Conservation (phyloP, 176 grass and related monocot genomes). For the Musa schizocarpa region DNA sequence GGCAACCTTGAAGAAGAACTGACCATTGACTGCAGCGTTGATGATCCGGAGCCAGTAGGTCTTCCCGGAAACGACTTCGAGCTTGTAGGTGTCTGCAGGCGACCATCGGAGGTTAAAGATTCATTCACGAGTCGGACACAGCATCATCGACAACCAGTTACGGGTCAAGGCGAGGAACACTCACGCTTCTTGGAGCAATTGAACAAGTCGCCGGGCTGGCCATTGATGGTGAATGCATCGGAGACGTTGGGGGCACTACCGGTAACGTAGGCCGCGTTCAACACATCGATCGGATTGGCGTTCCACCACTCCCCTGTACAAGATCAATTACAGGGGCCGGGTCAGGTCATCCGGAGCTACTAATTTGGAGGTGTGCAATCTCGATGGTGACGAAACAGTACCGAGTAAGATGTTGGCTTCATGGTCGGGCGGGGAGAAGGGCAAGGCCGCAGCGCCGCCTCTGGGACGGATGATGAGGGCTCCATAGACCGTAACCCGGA, state of each 20-base stretch:
- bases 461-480: conserved; percentile 45
- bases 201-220: conserved; percentile 44
- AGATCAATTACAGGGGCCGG: neutral
- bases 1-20: conserved; percentile 65
- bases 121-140: no score
- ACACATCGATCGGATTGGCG: conserved; percentile 27
- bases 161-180: neutral
- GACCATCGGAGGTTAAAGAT: neutral
- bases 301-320: conserved; percentile 72
- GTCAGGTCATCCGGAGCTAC: neutral
- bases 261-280: neutral
- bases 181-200: conserved; percentile 26
- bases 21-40: conserved; percentile 59
- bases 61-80: conserved; percentile 31
- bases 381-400: neutral
- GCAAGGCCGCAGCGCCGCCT: conserved; percentile 24
- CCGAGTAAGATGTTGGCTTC: conserved; percentile 40
- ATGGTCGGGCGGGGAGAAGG: conserved; percentile 39
- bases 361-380: no score
- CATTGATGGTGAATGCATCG: conserved; percentile 61
- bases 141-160: no score
- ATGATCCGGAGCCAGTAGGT: conserved; percentile 63
- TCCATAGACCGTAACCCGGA: conserved; percentile 54
- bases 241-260: neutral
- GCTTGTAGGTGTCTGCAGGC: conserved; percentile 27